Conservation (phyloP, 495 filamentous ascomycete genomes). For the Penicillium waksmanii region DNA sequence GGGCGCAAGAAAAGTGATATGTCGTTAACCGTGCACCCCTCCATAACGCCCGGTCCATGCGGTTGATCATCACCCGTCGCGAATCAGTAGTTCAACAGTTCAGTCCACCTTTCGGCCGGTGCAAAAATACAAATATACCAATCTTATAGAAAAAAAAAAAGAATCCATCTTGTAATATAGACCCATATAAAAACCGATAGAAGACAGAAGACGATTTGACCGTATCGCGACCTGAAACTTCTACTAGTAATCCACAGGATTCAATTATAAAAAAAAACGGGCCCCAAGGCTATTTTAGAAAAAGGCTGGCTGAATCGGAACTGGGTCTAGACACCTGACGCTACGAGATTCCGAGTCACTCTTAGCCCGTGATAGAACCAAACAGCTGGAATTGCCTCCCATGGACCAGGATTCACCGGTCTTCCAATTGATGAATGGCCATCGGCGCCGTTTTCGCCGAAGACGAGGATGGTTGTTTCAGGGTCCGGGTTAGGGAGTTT, state of each 20-base stretch:
- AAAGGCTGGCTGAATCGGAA: background rate
- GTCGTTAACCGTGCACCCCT: background rate
- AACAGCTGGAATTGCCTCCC: background rate
- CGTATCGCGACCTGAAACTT: background rate
- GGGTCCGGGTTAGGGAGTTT: background rate
- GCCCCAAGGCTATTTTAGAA: background rate
- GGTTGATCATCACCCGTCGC: background rate
- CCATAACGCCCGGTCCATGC: slow-evolving; percentile 1
- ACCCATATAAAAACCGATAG: background rate
- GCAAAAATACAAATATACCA: background rate
- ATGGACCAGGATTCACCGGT: slow-evolving; percentile 2
- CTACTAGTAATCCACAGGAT: background rate
- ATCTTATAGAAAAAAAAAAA: background rate
- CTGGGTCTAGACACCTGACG: background rate
- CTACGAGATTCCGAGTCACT: background rate
- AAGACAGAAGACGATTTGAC: background rate
- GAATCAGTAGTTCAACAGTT: background rate
- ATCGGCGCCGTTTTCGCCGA: background rate
- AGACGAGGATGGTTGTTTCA: slow-evolving; percentile 3
- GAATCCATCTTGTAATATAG: background rate
- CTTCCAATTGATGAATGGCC: background rate
- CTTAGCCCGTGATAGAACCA: background rate
- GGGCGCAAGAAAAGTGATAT: background rate
- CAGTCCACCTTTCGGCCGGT: background rate
- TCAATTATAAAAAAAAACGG: background rate